Evolutionary conservation across 345 rosid species (phyloP).

Genomic region (Gossypium bickii): DNA sequence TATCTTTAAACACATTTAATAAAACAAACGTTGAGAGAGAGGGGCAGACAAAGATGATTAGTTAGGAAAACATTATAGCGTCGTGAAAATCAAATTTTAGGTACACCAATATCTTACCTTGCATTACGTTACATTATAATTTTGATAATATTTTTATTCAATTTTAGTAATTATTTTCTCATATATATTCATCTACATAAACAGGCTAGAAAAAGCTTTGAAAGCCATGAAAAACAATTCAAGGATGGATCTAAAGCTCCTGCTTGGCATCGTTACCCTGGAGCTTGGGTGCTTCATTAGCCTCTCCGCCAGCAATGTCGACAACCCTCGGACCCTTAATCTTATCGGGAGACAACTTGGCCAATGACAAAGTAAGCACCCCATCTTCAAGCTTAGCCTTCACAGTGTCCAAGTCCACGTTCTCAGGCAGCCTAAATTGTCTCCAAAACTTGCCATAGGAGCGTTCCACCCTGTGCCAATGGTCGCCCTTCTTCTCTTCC

Average conservation of each 20-base stretch:
- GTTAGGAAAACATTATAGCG: neutral
- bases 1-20: too few relatives aligned
- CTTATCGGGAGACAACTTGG: conserved; percentile 58
- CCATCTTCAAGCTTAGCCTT: conserved; percentile 70
- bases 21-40: too few relatives aligned
- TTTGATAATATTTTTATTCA: neutral
- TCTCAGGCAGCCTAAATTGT: conserved; percentile 66
- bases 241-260: conserved; percentile 33
- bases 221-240: neutral
- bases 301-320: conserved; percentile 40
- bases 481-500: conserved; percentile 61
- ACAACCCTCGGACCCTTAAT: conserved; percentile 57
- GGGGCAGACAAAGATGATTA: too few relatives aligned
- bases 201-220: neutral
- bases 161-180: neutral
- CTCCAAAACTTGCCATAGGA: conserved; percentile 80
- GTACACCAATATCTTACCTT: neutral
- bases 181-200: neutral
- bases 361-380: conserved; percentile 51
- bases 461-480: conserved; percentile 81
- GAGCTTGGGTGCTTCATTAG: conserved; percentile 30
- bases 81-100: neutral
- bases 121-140: neutral
- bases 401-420: conserved; percentile 59
- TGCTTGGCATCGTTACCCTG: conserved; percentile 34